phyloP scores from a whole-genome alignment of 768 basidiomycete genomes.

The Gloeopeniophorella convolvens region DNA sequence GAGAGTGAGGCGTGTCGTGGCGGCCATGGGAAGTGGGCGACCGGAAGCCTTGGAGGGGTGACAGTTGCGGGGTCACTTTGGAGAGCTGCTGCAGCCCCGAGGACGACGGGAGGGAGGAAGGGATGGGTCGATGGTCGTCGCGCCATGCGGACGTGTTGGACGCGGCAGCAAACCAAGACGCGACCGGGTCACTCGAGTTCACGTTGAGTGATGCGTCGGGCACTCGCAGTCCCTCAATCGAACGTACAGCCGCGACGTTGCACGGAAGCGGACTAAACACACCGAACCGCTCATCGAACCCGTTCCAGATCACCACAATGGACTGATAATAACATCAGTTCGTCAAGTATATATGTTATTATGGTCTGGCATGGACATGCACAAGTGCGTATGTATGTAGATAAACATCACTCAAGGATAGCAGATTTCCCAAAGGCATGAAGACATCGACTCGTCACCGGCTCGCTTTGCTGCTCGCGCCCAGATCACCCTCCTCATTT shows the following conservation, averaged over 20 bases:
- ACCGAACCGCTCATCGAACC: too few relatives aligned
- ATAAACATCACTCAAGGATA: conserved; percentile 8
- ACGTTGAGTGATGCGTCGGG: not conserved
- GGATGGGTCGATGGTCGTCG: conserved; percentile 33
- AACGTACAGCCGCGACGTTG: too few relatives aligned
- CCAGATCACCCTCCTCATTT: conserved; percentile 11
- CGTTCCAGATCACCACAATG: too few relatives aligned
- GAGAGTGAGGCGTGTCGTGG: conserved; percentile 9
- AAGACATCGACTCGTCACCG: conserved; percentile 1
- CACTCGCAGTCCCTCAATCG: too few relatives aligned
- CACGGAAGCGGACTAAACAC: too few relatives aligned
- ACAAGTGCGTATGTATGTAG: not conserved
- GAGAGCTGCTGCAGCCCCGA: not conserved
- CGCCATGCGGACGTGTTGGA: conserved; percentile 29
- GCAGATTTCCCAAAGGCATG: not conserved
- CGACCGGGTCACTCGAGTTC: not conserved
- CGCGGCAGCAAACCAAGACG: not conserved
- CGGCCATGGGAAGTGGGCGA: conserved; percentile 18
- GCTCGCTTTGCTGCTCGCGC: conserved; percentile 1
- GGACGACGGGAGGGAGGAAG: conserved; percentile 24
- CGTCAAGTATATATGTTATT: too few relatives aligned
- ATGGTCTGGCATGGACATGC: not conserved
- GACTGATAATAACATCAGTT: too few relatives aligned
- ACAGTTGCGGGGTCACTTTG: conserved; percentile 3
- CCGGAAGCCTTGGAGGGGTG: conserved; percentile 6